Conservation (phyloP, 208 protist species). For the Vickermania ingenoplastis region DNA sequence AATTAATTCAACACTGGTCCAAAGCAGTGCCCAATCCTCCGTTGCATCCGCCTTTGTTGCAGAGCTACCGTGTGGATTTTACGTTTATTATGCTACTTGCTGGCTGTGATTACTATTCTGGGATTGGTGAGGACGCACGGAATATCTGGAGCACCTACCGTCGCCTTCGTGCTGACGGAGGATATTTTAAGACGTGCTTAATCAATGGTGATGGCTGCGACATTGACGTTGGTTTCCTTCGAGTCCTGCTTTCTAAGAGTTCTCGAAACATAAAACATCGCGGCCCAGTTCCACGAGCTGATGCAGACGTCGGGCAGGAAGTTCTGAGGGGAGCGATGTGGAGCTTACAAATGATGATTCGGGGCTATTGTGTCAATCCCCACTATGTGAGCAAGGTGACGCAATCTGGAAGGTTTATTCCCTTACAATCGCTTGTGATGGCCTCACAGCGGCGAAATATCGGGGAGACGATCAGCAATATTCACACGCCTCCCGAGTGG, state of each 20-base stretch:
- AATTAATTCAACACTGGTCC: slow-evolving; percentile 66
- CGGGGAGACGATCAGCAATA: neutral
- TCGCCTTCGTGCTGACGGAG: slow-evolving; percentile 51
- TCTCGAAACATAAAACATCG: slow-evolving; percentile 9
- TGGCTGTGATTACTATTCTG: slow-evolving; percentile 73
- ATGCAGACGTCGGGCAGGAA: neutral
- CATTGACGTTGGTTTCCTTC: slow-evolving; percentile 62
- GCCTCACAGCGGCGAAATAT: neutral
- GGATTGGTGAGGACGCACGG: slow-evolving; percentile 27
- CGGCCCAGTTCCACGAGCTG: slow-evolving; percentile 1
- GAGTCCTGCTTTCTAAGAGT: slow-evolving; percentile 16
- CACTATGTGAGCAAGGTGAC: neutral
- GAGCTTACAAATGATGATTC: neutral
- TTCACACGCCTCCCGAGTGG: neutral
- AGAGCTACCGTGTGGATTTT: slow-evolving; percentile 79
- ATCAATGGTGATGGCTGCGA: slow-evolving; percentile 25
- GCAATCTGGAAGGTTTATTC: neutral
- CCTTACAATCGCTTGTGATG: neutral
- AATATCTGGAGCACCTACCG: slow-evolving; percentile 65
- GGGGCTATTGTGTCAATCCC: neutral
- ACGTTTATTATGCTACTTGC: slow-evolving; percentile 68
- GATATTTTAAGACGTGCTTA: slow-evolving; percentile 40
- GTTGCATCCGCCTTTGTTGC: slow-evolving; percentile 31
- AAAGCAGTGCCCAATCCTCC: slow-evolving; percentile 30
- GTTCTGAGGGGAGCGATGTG: neutral